Percentiles rank a stretch among this genome's conserved stretches.
These are phyloP conservation scores for Westerdykella ornata DNA, from an alignment of 2,329 filamentous ascomycete genomes.

Conservation along the genomic window DNA sequence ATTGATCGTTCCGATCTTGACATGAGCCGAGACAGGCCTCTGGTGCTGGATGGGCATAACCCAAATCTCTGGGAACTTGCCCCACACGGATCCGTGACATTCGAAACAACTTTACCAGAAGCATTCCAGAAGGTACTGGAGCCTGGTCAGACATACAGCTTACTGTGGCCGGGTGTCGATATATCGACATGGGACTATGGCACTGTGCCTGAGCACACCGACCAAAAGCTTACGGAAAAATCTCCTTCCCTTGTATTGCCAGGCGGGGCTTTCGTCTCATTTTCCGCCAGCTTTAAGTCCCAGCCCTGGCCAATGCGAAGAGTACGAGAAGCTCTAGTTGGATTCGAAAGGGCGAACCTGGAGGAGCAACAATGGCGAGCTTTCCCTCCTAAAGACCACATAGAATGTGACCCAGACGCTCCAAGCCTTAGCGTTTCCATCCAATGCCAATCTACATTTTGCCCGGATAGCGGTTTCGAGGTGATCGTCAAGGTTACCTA, in stretches of 20 bases:
- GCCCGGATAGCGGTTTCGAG: not conserved
- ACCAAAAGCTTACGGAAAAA: slow-evolving; percentile 1
- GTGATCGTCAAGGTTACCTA: slow-evolving; percentile 5
- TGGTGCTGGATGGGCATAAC: slow-evolving; percentile 2
- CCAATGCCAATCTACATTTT: not conserved
- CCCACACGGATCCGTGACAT: slow-evolving; percentile 1
- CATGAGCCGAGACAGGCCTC: not conserved
- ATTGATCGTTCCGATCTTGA: not conserved
- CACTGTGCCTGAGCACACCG: slow-evolving; percentile 4
- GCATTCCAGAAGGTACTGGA: slow-evolving; percentile 3
- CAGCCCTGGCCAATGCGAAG: slow-evolving; percentile 3
- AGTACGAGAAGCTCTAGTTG: slow-evolving; percentile 2
- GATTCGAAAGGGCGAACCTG: slow-evolving; percentile 3
- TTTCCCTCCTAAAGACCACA: not conserved
- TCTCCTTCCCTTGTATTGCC: not conserved
- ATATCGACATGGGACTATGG: slow-evolving; percentile 4
- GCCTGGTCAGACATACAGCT: slow-evolving; percentile 1
- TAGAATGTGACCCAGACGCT: slow-evolving; percentile 1
- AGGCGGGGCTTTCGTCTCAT: slow-evolving; percentile 3
- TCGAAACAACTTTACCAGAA: slow-evolving; percentile 1
- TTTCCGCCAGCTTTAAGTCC: not conserved
- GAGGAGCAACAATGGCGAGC: slow-evolving; percentile 4
- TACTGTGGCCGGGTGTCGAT: slow-evolving; percentile 5
- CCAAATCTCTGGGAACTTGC: slow-evolving; percentile 2
- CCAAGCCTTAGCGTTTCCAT: slow-evolving; percentile 1